Conservation (phyloP, 106 monocot species). For the Cymbidium sinense region DNA sequence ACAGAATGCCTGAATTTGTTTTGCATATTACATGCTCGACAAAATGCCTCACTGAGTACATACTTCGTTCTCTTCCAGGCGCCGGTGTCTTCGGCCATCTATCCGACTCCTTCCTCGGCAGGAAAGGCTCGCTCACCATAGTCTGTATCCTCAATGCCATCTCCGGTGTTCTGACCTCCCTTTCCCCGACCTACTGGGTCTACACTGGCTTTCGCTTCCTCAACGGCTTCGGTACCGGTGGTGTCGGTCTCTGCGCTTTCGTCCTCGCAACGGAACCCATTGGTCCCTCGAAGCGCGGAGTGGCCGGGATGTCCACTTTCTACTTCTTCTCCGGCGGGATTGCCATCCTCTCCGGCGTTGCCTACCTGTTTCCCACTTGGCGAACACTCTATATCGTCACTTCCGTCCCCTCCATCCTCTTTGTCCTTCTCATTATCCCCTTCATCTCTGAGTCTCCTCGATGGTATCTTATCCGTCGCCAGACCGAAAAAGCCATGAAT, state of each 20-base stretch:
- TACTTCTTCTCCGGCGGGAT: constrained; percentile 93
- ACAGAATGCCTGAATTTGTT: too few species aligned
- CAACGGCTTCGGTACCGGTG: constrained; percentile 79
- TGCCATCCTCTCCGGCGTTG: constrained; percentile 45
- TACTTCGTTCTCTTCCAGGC: constrained; percentile 31
- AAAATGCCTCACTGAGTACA: too few species aligned
- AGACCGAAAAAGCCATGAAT: constrained; percentile 31
- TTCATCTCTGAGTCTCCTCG: constrained; percentile 85
- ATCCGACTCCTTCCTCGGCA: constrained; percentile 75
- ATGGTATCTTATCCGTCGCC: constrained; percentile 78
- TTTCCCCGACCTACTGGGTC: constrained; percentile 51
- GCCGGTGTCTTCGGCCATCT: constrained; percentile 85
- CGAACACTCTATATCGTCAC: constrained; percentile 54
- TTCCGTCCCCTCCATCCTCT: constrained; percentile 71
- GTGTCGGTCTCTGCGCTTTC: constrained; percentile 80
- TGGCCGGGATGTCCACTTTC: constrained; percentile 83
- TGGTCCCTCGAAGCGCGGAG: constrained; percentile 59
- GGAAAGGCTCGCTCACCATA: constrained; percentile 55
- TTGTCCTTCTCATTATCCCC: constrained; percentile 47
- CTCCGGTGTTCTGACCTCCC: constrained; percentile 69
- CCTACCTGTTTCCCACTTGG: constrained; percentile 59
- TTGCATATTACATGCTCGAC: too few species aligned
- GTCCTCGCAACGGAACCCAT: constrained; percentile 90
- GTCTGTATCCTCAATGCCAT: constrained; percentile 50
- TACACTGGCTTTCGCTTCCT: constrained; percentile 69